A percentile compares a stretch with the other conserved stretches of the same genome.
Conservation (phyloP, 768 basidiomycete genomes). For the Mycena alexandri region DNA sequence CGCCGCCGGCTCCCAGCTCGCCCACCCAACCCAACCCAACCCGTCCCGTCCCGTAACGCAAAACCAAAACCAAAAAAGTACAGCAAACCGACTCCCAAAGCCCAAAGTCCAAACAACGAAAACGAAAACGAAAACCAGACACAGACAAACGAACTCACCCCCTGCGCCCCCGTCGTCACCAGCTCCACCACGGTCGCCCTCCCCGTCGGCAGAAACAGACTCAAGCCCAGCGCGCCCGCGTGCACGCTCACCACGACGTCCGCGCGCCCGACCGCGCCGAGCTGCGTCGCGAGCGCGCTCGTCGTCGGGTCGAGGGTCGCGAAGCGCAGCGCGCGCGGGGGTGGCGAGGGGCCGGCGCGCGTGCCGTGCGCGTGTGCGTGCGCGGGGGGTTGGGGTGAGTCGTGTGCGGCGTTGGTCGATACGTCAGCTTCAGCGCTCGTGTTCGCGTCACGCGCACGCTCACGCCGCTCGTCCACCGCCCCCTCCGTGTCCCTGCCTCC, state of each 20-base stretch:
- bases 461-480: slow-evolving; percentile 3
- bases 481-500: neutral
- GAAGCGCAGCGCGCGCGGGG: slow-evolving; percentile 33
- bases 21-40: too few species aligned
- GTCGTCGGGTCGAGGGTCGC: slow-evolving; percentile 38
- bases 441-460: too few species aligned
- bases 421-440: too few species aligned
- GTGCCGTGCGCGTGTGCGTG: neutral
- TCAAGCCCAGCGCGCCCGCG: slow-evolving; percentile 36
- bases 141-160: slow-evolving; percentile 25
- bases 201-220: slow-evolving; percentile 37
- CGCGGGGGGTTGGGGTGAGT: neutral
- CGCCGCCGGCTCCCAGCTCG: neutral
- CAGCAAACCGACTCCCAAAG: too few species aligned
- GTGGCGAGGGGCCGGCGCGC: neutral
- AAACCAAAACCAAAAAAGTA: too few species aligned
- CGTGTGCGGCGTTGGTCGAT: too few species aligned
- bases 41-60: too few species aligned
- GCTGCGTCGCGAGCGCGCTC: slow-evolving; percentile 32
- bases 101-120: too few species aligned
- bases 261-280: slow-evolving; percentile 35
- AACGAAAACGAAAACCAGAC: neutral
- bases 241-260: slow-evolving; percentile 38
- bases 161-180: slow-evolving; percentile 17
- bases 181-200: slow-evolving; percentile 37